A percentile compares a stretch with the other conserved stretches of the same genome.
phyloP scores from a whole-genome alignment of 1,284 basidiomycete species.

The Ganoderma lucidum region DNA sequence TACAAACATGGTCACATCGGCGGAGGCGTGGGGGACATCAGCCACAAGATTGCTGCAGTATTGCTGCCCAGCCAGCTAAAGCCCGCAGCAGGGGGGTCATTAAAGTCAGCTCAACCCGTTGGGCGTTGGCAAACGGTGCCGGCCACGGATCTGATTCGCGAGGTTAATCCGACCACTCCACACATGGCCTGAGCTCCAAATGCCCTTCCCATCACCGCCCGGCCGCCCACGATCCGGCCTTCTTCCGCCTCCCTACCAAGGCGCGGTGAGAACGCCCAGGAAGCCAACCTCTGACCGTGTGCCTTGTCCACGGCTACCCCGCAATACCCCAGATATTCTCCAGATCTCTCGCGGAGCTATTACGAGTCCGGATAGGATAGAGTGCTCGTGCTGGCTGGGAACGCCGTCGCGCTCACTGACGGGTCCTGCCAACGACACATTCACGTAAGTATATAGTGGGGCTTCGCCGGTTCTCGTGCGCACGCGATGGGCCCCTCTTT shows the following conservation, averaged over 20 bases:
- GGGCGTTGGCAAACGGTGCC: neutral
- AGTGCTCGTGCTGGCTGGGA: conserved; percentile 12
- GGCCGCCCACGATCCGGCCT: conserved; percentile 20
- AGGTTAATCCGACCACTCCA: conserved; percentile 22
- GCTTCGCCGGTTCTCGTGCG: conserved; percentile 13
- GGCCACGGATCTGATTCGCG: conserved; percentile 15
- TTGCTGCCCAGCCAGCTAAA: neutral
- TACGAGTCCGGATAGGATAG: conserved; percentile 8
- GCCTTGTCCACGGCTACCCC: conserved; percentile 31
- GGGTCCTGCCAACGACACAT: conserved; percentile 9
- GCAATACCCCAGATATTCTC: conserved; percentile 40
- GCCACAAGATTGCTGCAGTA: neutral
- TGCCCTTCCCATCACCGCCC: conserved; percentile 21
- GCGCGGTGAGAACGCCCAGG: conserved; percentile 2
- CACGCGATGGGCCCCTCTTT: conserved; percentile 26
- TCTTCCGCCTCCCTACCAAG: conserved; percentile 21
- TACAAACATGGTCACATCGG: neutral
- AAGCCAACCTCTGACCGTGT: conserved; percentile 14
- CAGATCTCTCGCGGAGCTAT: conserved; percentile 25
- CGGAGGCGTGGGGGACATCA: neutral
- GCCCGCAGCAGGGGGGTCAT: neutral
- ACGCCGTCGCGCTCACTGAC: conserved; percentile 7
- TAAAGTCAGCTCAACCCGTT: too few relatives aligned
- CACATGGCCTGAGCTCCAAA: conserved; percentile 3
- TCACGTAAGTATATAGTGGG: conserved; percentile 27